These are phyloP conservation scores for Ramaria sp. DNA, from an alignment of 768 basidiomycete species.

Conservation along the genomic window DNA sequence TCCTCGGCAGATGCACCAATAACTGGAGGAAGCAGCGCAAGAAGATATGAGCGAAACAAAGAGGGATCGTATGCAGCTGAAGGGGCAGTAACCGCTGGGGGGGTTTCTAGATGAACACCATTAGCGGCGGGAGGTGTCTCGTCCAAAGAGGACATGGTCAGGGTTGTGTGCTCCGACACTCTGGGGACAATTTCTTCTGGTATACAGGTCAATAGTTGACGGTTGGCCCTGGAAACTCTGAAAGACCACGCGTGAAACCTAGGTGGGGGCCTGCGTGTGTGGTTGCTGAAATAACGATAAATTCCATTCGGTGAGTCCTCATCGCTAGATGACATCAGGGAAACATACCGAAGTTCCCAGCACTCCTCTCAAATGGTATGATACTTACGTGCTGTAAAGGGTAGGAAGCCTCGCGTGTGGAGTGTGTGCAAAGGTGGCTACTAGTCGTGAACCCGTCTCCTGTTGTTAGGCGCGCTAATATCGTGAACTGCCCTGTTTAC, in stretches of 20 bases:
- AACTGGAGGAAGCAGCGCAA: conserved; percentile 65
- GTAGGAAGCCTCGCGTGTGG: conserved; percentile 7
- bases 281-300: conserved; percentile 5
- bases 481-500: neutral
- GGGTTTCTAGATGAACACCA: conserved; percentile 8
- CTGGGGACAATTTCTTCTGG: neutral
- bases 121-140: neutral
- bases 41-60: conserved; percentile 61
- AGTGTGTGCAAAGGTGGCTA: neutral
- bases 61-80: conserved; percentile 51
- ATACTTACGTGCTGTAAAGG: neutral
- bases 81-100: conserved; percentile 12
- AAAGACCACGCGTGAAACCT: conserved; percentile 11
- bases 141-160: conserved; percentile 4
- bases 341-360: neutral
- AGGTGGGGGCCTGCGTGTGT: conserved; percentile 8
- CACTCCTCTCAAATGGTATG: neutral
- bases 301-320: neutral
- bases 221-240: neutral
- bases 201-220: neutral
- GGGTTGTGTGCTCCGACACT: neutral
- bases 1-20: conserved; percentile 63
- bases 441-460: neutral
- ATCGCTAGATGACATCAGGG: conserved; percentile 9
- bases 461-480: neutral